Evolutionary conservation across 2,329 filamentous ascomycete species (phyloP).

Genomic region (Penicillium sp.): DNA sequence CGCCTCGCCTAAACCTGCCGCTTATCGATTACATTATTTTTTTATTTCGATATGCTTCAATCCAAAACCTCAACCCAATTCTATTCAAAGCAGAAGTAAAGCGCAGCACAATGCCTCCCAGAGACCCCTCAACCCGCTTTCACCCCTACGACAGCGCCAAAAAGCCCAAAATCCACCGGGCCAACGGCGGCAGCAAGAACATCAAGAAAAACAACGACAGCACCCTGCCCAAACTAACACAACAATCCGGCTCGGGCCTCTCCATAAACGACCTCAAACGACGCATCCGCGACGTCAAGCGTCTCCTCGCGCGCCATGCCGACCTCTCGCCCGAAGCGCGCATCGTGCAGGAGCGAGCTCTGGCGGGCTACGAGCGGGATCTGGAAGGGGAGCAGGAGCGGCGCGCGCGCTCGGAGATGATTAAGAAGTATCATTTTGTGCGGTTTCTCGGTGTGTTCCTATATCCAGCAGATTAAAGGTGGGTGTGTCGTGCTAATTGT

Average conservation of each 20-base stretch:
- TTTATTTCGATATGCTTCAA: neutral
- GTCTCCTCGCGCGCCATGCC: slow-evolving; percentile 46
- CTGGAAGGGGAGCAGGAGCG: slow-evolving; percentile 47
- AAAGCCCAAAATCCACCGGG: slow-evolving; percentile 16
- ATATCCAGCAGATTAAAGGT: neutral
- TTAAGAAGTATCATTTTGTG: slow-evolving; percentile 62
- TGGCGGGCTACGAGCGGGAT: slow-evolving; percentile 55
- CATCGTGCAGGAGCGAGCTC: slow-evolving; percentile 57
- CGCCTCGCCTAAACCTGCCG: slow-evolving; percentile 9
- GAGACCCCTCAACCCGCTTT: slow-evolving; percentile 8
- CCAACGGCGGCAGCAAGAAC: slow-evolving; percentile 15
- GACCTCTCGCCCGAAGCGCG: slow-evolving; percentile 54
- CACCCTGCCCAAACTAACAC: neutral
- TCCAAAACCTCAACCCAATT: neutral
- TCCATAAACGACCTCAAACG: slow-evolving; percentile 51
- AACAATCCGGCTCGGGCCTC: slow-evolving; percentile 12
- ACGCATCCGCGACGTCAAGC: slow-evolving; percentile 54
- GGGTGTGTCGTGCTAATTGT: slow-evolving; percentile 8
- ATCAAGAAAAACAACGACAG: slow-evolving; percentile 10
- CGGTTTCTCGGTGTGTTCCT: slow-evolving; percentile 53
- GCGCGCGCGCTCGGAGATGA: slow-evolving; percentile 52
- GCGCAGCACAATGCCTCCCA: slow-evolving; percentile 8
- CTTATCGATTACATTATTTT: neutral
- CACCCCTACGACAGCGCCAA: slow-evolving; percentile 17
- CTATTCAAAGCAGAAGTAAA: neutral